Percentiles rank a stretch among this genome's conserved stretches.
Evolutionary conservation across 164 flowering plant genomes (phyloP).

Genomic region (Tetrastigma voinierianum): DNA sequence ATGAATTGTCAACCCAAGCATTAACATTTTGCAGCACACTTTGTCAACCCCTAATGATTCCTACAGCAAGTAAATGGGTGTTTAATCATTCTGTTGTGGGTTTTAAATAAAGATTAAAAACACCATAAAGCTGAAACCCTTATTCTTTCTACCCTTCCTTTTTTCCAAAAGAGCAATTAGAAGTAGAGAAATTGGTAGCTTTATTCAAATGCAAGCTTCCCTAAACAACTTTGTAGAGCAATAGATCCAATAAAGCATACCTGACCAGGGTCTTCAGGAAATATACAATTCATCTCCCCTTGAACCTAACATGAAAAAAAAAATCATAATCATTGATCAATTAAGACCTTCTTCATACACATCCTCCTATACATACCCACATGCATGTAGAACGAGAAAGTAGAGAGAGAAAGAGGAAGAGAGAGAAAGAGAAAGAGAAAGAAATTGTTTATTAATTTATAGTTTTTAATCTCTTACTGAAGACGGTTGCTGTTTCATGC

Average conservation of each 20-base stretch:
- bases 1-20: neutral
- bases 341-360: neutral
- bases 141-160: conserved; percentile 10
- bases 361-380: conserved; percentile 4
- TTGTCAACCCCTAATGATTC: conserved; percentile 11
- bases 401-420: conserved; percentile 13
- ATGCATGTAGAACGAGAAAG: neutral
- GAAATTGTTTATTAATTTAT: neutral
- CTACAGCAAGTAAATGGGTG: neutral
- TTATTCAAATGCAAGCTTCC: conserved; percentile 16
- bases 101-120: conserved; percentile 3
- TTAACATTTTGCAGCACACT: neutral
- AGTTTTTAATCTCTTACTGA: conserved; percentile 34
- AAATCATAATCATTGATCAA: conserved; percentile 20
- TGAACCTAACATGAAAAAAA: conserved; percentile 39
- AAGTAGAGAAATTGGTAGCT: conserved; percentile 6
- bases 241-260: conserved; percentile 74
- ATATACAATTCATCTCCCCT: conserved; percentile 70
- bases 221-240: conserved; percentile 18
- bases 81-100: conserved; percentile 8
- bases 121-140: conserved; percentile 32
- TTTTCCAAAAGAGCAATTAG: conserved; percentile 1
- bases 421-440: conserved; percentile 9
- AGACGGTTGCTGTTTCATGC: conserved; percentile 52
- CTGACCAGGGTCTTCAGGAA: conserved; percentile 95